These are phyloP conservation scores for Fistulifera pelliculosa DNA, from an alignment of 108 stramenopile species.

Conservation along the genomic window DNA sequence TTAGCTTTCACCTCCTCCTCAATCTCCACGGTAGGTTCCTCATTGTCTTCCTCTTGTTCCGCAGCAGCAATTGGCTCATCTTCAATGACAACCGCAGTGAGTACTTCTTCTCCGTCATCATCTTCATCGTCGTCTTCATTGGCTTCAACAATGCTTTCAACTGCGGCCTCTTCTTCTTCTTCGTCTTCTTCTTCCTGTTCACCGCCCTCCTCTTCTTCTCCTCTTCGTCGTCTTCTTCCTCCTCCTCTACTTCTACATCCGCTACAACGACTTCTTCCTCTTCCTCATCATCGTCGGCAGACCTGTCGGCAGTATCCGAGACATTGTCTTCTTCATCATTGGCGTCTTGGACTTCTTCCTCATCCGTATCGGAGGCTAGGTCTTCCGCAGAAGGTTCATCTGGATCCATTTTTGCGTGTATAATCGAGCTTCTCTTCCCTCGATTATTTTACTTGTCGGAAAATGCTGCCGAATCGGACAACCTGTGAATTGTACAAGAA, in stretches of 20 bases:
- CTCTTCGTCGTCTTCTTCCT: constrained; percentile 30
- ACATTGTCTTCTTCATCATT: constrained; percentile 23
- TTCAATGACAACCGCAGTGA: constrained; percentile 16
- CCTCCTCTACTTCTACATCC: constrained; percentile 17
- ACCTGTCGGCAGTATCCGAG: constrained; percentile 14
- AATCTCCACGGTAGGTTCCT: constrained; percentile 5
- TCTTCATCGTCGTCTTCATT: constrained; percentile 20
- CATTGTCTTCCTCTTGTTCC: constrained; percentile 23
- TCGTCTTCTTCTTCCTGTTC: constrained; percentile 17
- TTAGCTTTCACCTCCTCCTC: constrained; percentile 1
- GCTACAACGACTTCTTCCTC: constrained; percentile 13
- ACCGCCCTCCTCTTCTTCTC: constrained; percentile 15
- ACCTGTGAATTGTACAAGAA: too few relatives aligned
- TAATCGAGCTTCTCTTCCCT: too few relatives aligned
- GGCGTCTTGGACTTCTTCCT: constrained; percentile 57
- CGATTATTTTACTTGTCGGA: too few relatives aligned
- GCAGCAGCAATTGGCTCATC: constrained; percentile 14
- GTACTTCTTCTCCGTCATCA: constrained; percentile 23
- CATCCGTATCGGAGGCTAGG: constrained; percentile 73
- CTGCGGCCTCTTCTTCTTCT: constrained; percentile 16
- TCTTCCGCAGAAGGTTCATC: constrained; percentile 31
- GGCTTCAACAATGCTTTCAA: constrained; percentile 2
- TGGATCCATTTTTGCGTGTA: too few relatives aligned
- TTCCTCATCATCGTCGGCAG: constrained; percentile 9
- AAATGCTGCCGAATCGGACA: too few relatives aligned